A percentile compares a stretch with the other conserved stretches of the same genome.
Evolutionary conservation across 176 grass and related monocot species (phyloP).

Genomic region (Rhynchospora tenuis): DNA sequence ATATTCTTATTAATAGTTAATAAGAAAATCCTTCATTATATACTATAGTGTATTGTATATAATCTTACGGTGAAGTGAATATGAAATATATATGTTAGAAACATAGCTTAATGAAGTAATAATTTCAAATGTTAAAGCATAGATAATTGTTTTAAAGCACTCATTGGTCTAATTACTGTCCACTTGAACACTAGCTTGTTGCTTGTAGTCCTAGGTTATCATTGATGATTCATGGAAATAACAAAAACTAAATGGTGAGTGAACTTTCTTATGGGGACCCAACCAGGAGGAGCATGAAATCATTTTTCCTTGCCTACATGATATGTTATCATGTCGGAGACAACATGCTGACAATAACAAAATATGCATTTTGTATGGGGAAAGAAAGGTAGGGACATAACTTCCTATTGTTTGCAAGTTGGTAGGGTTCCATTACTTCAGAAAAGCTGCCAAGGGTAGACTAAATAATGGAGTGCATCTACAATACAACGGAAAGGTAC

Average conservation of each 20-base stretch:
- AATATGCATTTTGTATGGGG: conserved; percentile 6
- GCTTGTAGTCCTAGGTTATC: background rate
- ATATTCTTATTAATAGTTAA: too few species aligned
- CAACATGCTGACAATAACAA: conserved; percentile 6
- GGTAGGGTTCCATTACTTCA: background rate
- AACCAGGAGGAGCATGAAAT: background rate
- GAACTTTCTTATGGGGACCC: conserved; percentile 1
- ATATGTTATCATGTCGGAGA: conserved; percentile 9
- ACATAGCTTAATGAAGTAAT: too few species aligned
- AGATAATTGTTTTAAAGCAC: too few species aligned
- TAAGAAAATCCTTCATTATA: too few species aligned
- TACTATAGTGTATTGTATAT: too few species aligned
- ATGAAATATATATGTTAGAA: too few species aligned
- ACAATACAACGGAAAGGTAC: background rate
- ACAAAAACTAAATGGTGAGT: background rate
- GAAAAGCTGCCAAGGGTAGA: background rate
- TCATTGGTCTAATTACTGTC: too few species aligned
- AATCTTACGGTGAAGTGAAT: too few species aligned
- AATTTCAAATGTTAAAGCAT: too few species aligned
- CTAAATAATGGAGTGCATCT: background rate
- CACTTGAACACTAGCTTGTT: background rate
- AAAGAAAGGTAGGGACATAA: background rate
- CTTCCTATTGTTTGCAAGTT: background rate
- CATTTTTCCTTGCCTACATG: background rate
- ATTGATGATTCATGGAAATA: conserved; percentile 9